Percentiles rank a stretch among this genome's conserved stretches.
Conservation (phyloP, 1,139 yeast species). For the Saccharomyces uvarum region DNA sequence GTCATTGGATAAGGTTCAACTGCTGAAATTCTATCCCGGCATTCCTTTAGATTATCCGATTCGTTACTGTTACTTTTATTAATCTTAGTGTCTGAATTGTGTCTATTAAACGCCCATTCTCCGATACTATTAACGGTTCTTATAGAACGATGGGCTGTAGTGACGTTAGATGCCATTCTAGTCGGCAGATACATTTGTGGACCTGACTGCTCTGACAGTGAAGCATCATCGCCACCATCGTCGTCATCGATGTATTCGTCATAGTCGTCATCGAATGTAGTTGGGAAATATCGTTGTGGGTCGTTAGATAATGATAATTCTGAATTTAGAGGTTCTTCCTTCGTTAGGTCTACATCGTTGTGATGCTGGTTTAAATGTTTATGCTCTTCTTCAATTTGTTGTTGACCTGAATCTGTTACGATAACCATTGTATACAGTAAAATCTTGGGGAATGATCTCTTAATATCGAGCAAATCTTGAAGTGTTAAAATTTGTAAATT, state of each 20-base stretch:
- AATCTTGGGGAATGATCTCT: slow-evolving; percentile 29
- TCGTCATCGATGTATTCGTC: slow-evolving; percentile 7
- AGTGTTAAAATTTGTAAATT: slow-evolving; percentile 33
- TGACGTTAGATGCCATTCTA: slow-evolving; percentile 20
- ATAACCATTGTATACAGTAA: slow-evolving; percentile 34
- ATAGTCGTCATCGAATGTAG: slow-evolving; percentile 6
- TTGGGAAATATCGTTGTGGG: slow-evolving; percentile 9
- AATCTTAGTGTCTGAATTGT: slow-evolving; percentile 1
- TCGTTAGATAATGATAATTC: slow-evolving; percentile 7
- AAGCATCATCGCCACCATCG: slow-evolving; percentile 13
- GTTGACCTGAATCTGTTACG: slow-evolving; percentile 2
- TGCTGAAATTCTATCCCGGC: neutral
- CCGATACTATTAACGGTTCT: slow-evolving; percentile 27
- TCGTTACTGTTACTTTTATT: slow-evolving; percentile 1
- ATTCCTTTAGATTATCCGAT: neutral
- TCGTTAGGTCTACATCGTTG: neutral
- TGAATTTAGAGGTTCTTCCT: slow-evolving; percentile 5
- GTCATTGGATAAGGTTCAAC: slow-evolving; percentile 5
- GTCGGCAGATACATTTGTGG: slow-evolving; percentile 22
- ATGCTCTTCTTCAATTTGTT: neutral
- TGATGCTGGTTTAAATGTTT: too few relatives aligned
- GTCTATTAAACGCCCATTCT: slow-evolving; percentile 22
- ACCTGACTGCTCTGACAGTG: slow-evolving; percentile 10
- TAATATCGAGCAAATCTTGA: slow-evolving; percentile 30
- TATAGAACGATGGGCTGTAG: slow-evolving; percentile 28